Conservation (phyloP, 495 filamentous ascomycete genomes). For the Penicillium canescens region DNA sequence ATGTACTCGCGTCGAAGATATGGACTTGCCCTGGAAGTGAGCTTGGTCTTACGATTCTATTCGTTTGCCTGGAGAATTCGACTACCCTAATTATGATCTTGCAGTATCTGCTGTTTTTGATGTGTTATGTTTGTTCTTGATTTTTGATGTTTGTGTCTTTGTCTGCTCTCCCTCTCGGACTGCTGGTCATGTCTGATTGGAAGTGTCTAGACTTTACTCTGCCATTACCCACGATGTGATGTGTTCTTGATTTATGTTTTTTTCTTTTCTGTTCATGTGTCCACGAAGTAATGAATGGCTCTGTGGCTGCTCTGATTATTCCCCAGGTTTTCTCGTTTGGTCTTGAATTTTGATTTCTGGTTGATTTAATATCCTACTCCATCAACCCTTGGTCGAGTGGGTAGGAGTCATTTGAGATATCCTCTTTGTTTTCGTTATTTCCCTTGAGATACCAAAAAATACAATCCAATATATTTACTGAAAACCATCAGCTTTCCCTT, state of each 20-base stretch:
- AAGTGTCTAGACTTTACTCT: slow-evolving; percentile 5
- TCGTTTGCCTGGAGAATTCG: background rate
- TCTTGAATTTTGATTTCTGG: background rate
- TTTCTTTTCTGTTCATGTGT: slow-evolving; percentile 18
- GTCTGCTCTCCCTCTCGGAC: slow-evolving; percentile 1
- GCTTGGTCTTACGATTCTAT: background rate
- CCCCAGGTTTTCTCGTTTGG: background rate
- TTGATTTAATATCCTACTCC: background rate
- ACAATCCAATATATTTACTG: background rate
- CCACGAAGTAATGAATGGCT: slow-evolving; percentile 23
- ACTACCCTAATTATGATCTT: background rate
- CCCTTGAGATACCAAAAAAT: background rate
- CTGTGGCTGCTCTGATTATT: background rate
- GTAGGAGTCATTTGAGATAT: background rate
- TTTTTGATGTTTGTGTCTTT: background rate
- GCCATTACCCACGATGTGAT: slow-evolving; percentile 19
- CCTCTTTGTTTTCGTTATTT: background rate
- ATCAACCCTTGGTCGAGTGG: background rate
- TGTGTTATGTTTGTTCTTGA: background rate
- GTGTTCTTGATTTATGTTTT: slow-evolving; percentile 14
- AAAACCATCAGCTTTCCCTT: too few relatives aligned
- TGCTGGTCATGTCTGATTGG: slow-evolving; percentile 17
- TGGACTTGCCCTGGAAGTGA: slow-evolving; percentile 76
- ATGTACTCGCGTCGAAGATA: slow-evolving; percentile 73
- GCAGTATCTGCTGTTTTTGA: background rate